A percentile compares a stretch with the other conserved stretches of the same genome.
Evolutionary conservation across 2,329 filamentous ascomycete species (phyloP).

Genomic region (Calonectria pauciramosa): DNA sequence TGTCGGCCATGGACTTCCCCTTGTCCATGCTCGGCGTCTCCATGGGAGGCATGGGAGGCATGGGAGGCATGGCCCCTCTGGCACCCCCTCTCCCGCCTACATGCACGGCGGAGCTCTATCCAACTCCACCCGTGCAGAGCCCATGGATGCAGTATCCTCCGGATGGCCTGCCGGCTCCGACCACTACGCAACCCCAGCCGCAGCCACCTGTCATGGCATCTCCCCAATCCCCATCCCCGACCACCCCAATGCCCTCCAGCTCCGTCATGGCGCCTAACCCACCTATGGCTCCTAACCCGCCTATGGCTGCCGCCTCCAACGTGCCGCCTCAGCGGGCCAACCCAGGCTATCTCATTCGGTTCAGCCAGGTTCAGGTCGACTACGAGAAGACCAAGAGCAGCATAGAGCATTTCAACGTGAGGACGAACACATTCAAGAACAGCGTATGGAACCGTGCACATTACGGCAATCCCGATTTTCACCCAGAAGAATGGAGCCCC

Average conservation of each 20-base stretch:
- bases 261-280: conserved; percentile 36
- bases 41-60: conserved; percentile 35
- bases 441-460: conserved; percentile 77
- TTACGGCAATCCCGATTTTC: conserved; percentile 72
- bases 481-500: conserved; percentile 60
- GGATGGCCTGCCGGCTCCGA: conserved; percentile 40
- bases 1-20: conserved; percentile 55
- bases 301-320: conserved; percentile 37
- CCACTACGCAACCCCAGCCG: conserved; percentile 40
- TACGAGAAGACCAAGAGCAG: conserved; percentile 64
- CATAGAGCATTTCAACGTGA: conserved; percentile 60
- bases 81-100: conserved; percentile 49
- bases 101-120: conserved; percentile 48
- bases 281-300: conserved; percentile 36
- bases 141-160: conserved; percentile 54
- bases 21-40: conserved; percentile 57
- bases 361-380: conserved; percentile 62
- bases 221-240: conserved; percentile 47
- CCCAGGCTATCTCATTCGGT: conserved; percentile 57
- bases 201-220: conserved; percentile 50
- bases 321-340: conserved; percentile 29
- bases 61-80: conserved; percentile 49
- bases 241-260: conserved; percentile 48
- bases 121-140: conserved; percentile 51
- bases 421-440: conserved; percentile 74